Conservation (phyloP, 163 green algal genomes). For the Botryococcus braunii region DNA sequence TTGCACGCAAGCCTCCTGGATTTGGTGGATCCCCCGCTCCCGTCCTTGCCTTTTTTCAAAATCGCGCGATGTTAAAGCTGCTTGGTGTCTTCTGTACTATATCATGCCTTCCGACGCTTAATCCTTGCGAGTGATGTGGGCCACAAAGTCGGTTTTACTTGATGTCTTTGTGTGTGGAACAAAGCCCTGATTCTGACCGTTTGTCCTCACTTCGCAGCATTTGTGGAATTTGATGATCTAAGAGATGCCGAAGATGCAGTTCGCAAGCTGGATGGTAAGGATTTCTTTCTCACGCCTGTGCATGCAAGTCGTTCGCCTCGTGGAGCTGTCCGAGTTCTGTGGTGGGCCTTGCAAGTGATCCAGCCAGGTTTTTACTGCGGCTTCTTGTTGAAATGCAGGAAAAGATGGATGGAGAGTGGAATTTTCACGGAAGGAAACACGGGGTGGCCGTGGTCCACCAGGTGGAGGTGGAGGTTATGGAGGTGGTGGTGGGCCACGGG, state of each 20-base stretch:
- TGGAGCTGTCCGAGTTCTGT: background rate
- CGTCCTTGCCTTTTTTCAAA: too few species aligned
- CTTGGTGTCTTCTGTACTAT: too few species aligned
- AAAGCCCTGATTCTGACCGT: too few species aligned
- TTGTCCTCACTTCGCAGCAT: constrained; percentile 37
- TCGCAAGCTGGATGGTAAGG: constrained; percentile 40
- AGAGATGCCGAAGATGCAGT: constrained; percentile 74
- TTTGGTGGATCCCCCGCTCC: constrained; percentile 27
- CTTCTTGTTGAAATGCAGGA: constrained; percentile 9
- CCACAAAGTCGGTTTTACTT: too few species aligned
- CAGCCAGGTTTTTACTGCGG: background rate
- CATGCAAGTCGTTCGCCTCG: background rate
- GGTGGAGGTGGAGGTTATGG: constrained; percentile 7
- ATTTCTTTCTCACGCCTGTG: background rate
- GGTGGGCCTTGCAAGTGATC: too few species aligned
- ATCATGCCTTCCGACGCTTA: too few species aligned
- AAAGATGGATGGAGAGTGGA: constrained; percentile 26
- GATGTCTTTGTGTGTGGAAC: constrained; percentile 1
- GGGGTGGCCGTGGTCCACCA: constrained; percentile 10
- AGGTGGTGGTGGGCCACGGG: constrained; percentile 2
- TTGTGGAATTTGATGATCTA: constrained; percentile 70
- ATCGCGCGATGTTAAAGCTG: too few species aligned
- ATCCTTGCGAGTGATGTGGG: too few species aligned
- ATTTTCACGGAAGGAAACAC: constrained; percentile 21
- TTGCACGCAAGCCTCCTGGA: constrained; percentile 31